A percentile compares a stretch with the other conserved stretches of the same genome.
Conservation (phyloP, 176 grass and related monocot genomes). For the Musa itinerans region DNA sequence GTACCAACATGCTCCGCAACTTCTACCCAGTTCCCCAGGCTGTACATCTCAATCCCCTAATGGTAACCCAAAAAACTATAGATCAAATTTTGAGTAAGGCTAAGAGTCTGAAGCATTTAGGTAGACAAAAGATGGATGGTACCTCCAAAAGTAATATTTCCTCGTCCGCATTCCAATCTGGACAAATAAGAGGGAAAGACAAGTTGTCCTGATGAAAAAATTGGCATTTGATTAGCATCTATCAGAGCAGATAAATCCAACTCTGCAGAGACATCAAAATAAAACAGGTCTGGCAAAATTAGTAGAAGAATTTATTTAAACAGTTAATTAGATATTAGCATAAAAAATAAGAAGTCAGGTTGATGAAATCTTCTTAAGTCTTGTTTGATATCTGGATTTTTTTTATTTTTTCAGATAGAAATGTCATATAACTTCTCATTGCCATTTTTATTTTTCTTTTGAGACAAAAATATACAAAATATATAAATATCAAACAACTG, state of each 20-base stretch:
- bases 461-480: no score
- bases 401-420: no score
- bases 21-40: slow-evolving; percentile 91
- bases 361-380: no score
- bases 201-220: slow-evolving; percentile 79
- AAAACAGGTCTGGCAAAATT: background rate
- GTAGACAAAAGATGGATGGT: background rate
- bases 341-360: no score
- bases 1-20: slow-evolving; percentile 98
- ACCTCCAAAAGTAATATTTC: slow-evolving; percentile 99
- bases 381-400: no score
- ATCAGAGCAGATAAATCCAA: background rate
- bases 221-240: slow-evolving; percentile 1
- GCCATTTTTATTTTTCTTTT: no score
- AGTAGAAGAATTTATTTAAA: background rate
- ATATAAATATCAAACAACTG: no score
- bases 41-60: slow-evolving; percentile 99
- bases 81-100: slow-evolving; percentile 12
- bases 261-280: background rate
- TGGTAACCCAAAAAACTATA: slow-evolving; percentile 18
- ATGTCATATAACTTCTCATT: no score
- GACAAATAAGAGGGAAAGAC: slow-evolving; percentile 84
- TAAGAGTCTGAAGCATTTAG: slow-evolving; percentile 2
- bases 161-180: slow-evolving; percentile 98
- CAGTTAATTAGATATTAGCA: background rate